Percentiles rank a stretch among this genome's conserved stretches.
Conservation (phyloP, 768 basidiomycete species). For the Podaxis mareebaensis region DNA sequence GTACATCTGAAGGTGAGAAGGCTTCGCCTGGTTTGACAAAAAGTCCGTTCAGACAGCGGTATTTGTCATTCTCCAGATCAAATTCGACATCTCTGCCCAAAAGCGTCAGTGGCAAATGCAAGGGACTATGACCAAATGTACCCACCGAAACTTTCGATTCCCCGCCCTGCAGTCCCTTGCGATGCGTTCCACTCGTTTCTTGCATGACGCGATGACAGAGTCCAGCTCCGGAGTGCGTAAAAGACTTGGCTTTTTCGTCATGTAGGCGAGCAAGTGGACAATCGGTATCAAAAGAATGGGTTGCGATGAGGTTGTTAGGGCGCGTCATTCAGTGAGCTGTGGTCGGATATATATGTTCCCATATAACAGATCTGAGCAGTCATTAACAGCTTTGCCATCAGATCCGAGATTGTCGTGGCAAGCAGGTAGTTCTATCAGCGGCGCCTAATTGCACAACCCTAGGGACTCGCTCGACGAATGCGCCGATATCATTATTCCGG, state of each 20-base stretch:
- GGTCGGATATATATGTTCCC: not conserved
- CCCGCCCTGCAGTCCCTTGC: slow-evolving; percentile 44
- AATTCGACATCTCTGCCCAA: slow-evolving; percentile 54
- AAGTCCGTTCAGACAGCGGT: slow-evolving; percentile 42
- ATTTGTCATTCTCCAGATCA: slow-evolving; percentile 54
- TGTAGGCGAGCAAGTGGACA: not conserved
- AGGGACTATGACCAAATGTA: not conserved
- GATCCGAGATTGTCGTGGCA: slow-evolving; percentile 6
- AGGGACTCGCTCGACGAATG: not conserved
- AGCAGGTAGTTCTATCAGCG: not conserved
- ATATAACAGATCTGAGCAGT: not conserved
- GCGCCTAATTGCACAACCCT: not conserved
- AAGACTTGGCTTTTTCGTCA: slow-evolving; percentile 7
- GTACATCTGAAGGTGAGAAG: slow-evolving; percentile 25
- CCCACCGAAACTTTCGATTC: slow-evolving; percentile 54
- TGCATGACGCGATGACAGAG: slow-evolving; percentile 47
- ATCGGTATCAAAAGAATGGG: not conserved
- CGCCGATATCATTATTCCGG: no score
- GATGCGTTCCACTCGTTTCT: slow-evolving; percentile 44
- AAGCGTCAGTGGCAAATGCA: not conserved
- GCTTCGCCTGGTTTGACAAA: slow-evolving; percentile 16
- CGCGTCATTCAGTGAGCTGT: not conserved
- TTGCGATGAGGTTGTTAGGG: not conserved
- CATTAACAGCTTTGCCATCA: slow-evolving; percentile 6
- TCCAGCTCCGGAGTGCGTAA: slow-evolving; percentile 43